A percentile compares a stretch with the other conserved stretches of the same genome.
These are phyloP conservation scores for Populus ilicifolia DNA, from an alignment of 345 rosid species.

Conservation along the genomic window DNA sequence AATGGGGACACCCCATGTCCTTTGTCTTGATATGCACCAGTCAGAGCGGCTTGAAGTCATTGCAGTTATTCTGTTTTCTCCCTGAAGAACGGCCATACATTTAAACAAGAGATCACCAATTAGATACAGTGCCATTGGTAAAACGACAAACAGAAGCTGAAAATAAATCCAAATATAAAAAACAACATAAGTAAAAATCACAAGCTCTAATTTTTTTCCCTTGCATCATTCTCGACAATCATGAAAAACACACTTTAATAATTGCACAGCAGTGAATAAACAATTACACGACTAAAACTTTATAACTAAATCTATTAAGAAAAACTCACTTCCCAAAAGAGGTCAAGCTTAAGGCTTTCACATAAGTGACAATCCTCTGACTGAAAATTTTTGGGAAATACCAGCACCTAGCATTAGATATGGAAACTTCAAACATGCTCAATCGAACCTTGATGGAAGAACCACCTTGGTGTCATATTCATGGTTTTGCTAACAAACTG, in stretches of 20 bases:
- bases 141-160: neutral
- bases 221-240: neutral
- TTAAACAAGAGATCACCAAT: constrained; percentile 4
- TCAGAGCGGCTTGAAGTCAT: constrained; percentile 94
- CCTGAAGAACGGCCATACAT: constrained; percentile 39
- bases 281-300: neutral
- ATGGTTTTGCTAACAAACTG: too few relatives aligned
- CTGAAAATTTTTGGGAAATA: neutral
- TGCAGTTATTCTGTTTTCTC: constrained; percentile 79
- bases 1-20: constrained; percentile 97
- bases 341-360: neutral
- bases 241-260: neutral
- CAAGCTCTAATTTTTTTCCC: neutral
- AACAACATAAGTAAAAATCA: neutral
- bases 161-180: neutral
- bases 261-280: neutral
- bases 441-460: too few relatives aligned
- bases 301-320: neutral
- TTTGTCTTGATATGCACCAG: constrained; percentile 97
- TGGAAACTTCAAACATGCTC: too few relatives aligned
- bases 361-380: neutral
- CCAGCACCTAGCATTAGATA: too few relatives aligned
- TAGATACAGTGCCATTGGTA: neutral
- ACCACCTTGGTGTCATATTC: too few relatives aligned
- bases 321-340: neutral